Base-by-base conservation (phyloP, 2,329 filamentous ascomycete genomes). In the Didymella keratinophila region DNA sequence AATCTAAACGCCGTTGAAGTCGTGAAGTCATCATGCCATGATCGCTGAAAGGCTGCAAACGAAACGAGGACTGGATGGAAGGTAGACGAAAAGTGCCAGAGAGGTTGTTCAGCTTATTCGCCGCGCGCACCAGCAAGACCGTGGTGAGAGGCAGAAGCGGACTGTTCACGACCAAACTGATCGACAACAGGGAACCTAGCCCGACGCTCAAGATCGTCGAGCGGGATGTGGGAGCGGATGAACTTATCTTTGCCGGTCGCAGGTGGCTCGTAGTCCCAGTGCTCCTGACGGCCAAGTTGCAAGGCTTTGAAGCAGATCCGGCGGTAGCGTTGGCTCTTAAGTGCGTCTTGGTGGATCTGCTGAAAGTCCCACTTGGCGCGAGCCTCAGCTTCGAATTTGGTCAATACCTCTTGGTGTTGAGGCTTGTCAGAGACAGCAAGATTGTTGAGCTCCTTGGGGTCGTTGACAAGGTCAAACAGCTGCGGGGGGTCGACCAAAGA, bases 401-500 rank as follows among this genome's bases (percentile, higher is more conserved):
- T 70, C 18, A 81, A 77, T 1, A 80, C 68, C 25, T 79, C 72
- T 64, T 78, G 69, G 46, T 77, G 71, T 44, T 76, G 71, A 9
- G 71, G 60, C 50, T 80, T 74, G 10, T 71, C 64, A 52, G 76
- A 81, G 11, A 69, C 74, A 20, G 80, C 86, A 51, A 96, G 80
- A 76, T 96, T 94, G 64, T 84, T 80, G n/a, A 92, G 78, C 79
- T 97, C 92, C 32, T 87, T 79, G 0, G 92, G 92, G 71, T 97
- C 93, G 20, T 81, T 77, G 43, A 83, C 81, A 7, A 97, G 82
- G 78, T 97, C 90, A 82, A 87, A 97, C 12, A 97, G 85, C 79
- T 95, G 92, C 28, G 91, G 88, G 30, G 90, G 88, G 72, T 97
- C 93, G 21, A 88, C 89, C 7, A 93, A 88, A 70, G 92, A 97